Conservation (phyloP, 2,329 filamentous ascomycete genomes). For the Ciborinia camelliae region DNA sequence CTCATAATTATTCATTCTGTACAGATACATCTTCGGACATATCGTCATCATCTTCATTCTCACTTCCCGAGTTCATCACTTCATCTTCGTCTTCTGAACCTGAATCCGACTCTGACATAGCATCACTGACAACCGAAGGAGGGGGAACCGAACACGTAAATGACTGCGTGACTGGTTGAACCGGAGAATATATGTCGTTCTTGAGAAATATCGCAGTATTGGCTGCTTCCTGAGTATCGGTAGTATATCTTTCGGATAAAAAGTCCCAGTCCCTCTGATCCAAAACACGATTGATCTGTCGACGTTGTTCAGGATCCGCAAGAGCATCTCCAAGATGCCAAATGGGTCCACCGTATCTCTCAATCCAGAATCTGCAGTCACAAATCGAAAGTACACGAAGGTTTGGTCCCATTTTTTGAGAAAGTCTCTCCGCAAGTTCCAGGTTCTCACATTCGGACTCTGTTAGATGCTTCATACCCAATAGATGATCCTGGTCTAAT, state of each 20-base stretch:
- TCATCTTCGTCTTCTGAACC: constrained; percentile 17
- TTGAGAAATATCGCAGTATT: constrained; percentile 19
- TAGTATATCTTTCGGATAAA: constrained; percentile 15
- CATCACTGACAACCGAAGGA: not conserved
- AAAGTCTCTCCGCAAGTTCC: constrained; percentile 17
- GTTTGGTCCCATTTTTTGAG: constrained; percentile 17
- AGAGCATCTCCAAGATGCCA: constrained; percentile 20
- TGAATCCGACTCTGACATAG: constrained; percentile 3
- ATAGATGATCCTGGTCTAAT: constrained; percentile 5
- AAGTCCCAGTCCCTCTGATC: constrained; percentile 19
- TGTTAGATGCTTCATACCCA: constrained; percentile 19
- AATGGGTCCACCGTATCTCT: constrained; percentile 8
- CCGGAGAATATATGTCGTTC: constrained; percentile 16
- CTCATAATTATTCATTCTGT: not conserved
- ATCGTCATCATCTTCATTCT: constrained; percentile 11
- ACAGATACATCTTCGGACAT: constrained; percentile 2
- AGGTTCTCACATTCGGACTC: constrained; percentile 15
- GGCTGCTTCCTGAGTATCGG: constrained; percentile 20
- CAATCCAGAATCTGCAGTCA: constrained; percentile 20
- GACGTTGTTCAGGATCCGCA: constrained; percentile 15
- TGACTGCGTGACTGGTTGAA: not conserved
- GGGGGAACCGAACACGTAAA: not conserved
- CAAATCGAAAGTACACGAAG: constrained; percentile 17
- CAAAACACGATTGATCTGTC: constrained; percentile 10
- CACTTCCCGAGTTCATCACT: constrained; percentile 6